phyloP scores from a whole-genome alignment of 2,329 filamentous ascomycete genomes.

The Talaromyces albobiverticillius region DNA sequence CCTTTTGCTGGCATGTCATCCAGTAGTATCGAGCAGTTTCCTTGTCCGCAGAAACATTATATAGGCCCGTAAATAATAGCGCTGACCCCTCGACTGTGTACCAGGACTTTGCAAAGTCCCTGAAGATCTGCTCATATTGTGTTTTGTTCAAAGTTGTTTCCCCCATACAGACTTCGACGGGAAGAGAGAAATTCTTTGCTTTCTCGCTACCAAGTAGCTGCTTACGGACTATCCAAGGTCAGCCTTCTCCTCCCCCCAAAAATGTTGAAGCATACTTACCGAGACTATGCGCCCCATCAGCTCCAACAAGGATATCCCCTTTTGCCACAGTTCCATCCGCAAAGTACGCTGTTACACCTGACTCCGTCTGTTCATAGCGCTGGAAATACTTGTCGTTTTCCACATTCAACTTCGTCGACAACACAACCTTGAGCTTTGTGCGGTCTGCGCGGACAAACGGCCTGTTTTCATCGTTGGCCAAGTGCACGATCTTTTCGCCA shows the following conservation, averaged over 20 bases:
- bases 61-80: neutral
- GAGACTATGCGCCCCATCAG: conserved; percentile 4
- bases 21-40: conserved; percentile 8
- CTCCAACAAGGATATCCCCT: conserved; percentile 5
- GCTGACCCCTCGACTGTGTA: neutral
- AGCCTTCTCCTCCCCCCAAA: neutral
- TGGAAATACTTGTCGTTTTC: conserved; percentile 6
- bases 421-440: neutral
- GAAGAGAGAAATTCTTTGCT: neutral
- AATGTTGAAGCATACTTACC: no score
- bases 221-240: neutral
- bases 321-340: neutral
- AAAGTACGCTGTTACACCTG: neutral
- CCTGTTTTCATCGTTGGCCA: neutral
- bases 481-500: neutral
- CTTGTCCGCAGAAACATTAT: neutral
- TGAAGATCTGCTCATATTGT: conserved; percentile 4
- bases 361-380: conserved; percentile 2
- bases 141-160: conserved; percentile 4
- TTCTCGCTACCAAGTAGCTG: neutral
- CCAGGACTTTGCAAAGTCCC: neutral
- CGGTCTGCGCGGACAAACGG: conserved; percentile 3
- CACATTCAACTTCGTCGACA: neutral
- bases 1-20: conserved; percentile 3
- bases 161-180: conserved; percentile 8